Conservation (phyloP, 345 rosid species). For the Salix koriyanagi region DNA sequence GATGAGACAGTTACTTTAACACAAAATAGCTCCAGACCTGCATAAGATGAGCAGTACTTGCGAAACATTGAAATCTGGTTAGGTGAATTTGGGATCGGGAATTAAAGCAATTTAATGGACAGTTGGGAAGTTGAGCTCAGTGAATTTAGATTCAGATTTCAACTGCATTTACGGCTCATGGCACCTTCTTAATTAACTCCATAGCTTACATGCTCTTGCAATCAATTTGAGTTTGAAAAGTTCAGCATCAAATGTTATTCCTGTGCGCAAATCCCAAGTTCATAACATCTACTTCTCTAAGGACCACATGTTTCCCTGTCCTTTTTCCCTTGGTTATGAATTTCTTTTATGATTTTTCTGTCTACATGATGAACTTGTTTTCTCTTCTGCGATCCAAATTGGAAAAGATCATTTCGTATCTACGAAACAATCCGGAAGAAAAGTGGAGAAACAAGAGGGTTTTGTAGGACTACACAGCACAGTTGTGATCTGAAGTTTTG, state of each 20-base stretch:
- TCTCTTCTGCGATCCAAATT: background rate
- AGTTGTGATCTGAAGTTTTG: background rate
- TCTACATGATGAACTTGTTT: background rate
- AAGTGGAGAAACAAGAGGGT: background rate
- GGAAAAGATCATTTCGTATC: background rate
- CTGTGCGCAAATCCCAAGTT: background rate
- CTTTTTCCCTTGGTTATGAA: background rate
- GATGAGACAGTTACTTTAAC: too few relatives aligned
- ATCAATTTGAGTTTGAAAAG: background rate
- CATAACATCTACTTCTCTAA: background rate
- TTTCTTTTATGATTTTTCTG: background rate
- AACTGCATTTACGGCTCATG: background rate
- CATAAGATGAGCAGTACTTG: background rate
- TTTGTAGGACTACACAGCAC: background rate
- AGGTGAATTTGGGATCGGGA: conserved; percentile 20
- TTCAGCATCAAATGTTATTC: background rate
- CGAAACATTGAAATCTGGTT: background rate
- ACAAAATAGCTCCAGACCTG: background rate
- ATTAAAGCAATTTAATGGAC: conserved; percentile 23
- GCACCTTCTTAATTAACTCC: background rate
- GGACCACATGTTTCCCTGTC: background rate
- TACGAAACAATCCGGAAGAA: background rate
- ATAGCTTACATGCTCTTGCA: background rate
- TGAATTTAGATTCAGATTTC: conserved; percentile 13
- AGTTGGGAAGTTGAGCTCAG: conserved; percentile 16